Base-by-base conservation (phyloP, 2,329 filamentous ascomycete species). In the Zymoseptoria tritici region DNA sequence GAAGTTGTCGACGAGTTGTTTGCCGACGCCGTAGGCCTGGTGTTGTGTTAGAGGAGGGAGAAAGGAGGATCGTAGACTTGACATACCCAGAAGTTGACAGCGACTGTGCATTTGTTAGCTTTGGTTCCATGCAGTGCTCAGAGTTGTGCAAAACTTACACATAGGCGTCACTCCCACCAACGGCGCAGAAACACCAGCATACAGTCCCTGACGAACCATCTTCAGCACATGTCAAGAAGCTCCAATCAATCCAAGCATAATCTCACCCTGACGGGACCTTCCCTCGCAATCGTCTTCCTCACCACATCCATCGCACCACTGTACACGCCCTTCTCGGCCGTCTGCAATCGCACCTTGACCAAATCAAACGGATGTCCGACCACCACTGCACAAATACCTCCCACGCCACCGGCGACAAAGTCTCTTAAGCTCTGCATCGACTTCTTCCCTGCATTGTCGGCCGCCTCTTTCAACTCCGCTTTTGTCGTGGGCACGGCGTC, bases 331-430 rank as follows among this genome's bases (percentile, higher is more conserved):
- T 86, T 88, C 77, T 97, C 92, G 42, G 94, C 91, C 2, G 94
- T 99, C 80, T 99, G 94, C 75, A 99, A 80, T 60, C 94, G 89
- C 66, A 99, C 94, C 79, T 99, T 99, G 75, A 97, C 93, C 68
- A 99, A 82, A 75, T 99, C 94, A 74, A 99, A 99, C 9, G 94
- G 94, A 76, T 99, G 94, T 59, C 94, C 78, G 19, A 97, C 92
- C 50, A 99, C 75, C 58, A 99, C 94, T 59, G 94, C 93, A 79
- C 90, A 97, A 54, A 99, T 77, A 69, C 94, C 94, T 68, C 94
- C 94, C 61, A 96, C 95, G 63, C 91, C 94, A 69, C 94, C 94
- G 7, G 93, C 93, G 8, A 83, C 87, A 56, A 99, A 83, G 50
- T 93, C 94, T 61, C 93, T 88, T 64, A 96, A 75, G 74, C 84